Conservation (phyloP, 805 yeast species). For the Starmerella davenportii region DNA sequence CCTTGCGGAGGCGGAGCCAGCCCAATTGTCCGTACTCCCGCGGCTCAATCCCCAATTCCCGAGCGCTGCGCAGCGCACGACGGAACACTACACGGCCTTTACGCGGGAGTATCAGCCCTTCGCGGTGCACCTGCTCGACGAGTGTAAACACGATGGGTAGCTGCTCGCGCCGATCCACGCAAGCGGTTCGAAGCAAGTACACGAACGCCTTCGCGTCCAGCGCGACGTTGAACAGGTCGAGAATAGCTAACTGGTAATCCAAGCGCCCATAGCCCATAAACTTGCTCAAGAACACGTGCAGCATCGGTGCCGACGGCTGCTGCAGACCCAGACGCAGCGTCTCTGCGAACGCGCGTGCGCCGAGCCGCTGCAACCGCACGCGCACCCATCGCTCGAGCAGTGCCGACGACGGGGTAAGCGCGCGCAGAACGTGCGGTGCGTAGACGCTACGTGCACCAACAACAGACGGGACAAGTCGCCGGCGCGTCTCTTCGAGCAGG, state of each 20-base stretch:
- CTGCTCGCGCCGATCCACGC: too few relatives aligned
- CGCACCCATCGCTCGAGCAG: too few relatives aligned
- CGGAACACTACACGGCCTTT: background rate
- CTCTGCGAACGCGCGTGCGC: background rate
- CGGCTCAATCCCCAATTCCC: background rate
- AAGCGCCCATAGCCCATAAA: slow-evolving; percentile 9
- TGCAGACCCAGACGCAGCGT: slow-evolving; percentile 8
- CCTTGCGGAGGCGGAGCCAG: background rate
- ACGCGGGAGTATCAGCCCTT: background rate
- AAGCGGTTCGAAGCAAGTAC: slow-evolving; percentile 8
- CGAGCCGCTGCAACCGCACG: background rate
- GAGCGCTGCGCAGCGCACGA: background rate
- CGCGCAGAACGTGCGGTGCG: too few relatives aligned
- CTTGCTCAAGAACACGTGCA: background rate
- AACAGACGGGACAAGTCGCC: too few relatives aligned
- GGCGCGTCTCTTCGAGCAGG: too few relatives aligned
- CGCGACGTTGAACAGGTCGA: slow-evolving; percentile 5
- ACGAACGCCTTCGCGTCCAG: slow-evolving; percentile 7
- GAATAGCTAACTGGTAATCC: slow-evolving; percentile 14
- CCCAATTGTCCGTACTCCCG: background rate
- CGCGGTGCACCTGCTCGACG: background rate
- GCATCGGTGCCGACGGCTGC: background rate
- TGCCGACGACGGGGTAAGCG: too few relatives aligned
- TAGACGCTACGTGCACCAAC: too few relatives aligned
- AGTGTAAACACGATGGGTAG: background rate